These are phyloP conservation scores for Achaetomium macrosporum DNA, from an alignment of 2,329 filamentous ascomycete genomes.

Conservation along the genomic window DNA sequence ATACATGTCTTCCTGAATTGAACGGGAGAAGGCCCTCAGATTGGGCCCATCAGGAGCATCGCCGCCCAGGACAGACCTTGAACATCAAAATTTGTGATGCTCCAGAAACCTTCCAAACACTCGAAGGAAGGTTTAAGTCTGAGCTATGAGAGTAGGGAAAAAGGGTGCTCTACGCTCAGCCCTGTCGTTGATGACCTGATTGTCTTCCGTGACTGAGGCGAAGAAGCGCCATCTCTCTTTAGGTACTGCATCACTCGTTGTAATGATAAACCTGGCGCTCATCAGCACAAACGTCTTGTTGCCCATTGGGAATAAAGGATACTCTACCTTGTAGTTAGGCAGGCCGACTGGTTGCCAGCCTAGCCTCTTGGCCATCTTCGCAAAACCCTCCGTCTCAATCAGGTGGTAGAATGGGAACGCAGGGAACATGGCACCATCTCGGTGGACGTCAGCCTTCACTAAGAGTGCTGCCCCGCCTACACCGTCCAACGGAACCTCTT, in stretches of 20 bases:
- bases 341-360: slow-evolving; percentile 83
- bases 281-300: slow-evolving; percentile 11
- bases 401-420: slow-evolving; percentile 94
- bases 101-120: neutral
- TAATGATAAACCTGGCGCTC: slow-evolving; percentile 73
- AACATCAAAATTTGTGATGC: neutral
- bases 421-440: slow-evolving; percentile 98
- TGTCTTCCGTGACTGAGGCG: neutral
- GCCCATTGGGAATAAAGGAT: neutral
- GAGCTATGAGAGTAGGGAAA: neutral
- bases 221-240: neutral
- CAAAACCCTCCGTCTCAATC: slow-evolving; percentile 96
- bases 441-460: slow-evolving; percentile 94
- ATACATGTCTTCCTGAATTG: neutral
- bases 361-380: slow-evolving; percentile 88
- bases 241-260: slow-evolving; percentile 58
- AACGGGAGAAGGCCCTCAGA: neutral
- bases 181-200: neutral
- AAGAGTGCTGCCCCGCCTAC: slow-evolving; percentile 89
- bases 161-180: neutral
- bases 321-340: slow-evolving; percentile 87
- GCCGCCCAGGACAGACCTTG: neutral
- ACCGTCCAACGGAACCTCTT: slow-evolving; percentile 75
- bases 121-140: neutral
- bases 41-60: neutral